These are phyloP conservation scores for Claviceps quebecensis DNA, from an alignment of 2,329 filamentous ascomycete species.

Conservation along the genomic window DNA sequence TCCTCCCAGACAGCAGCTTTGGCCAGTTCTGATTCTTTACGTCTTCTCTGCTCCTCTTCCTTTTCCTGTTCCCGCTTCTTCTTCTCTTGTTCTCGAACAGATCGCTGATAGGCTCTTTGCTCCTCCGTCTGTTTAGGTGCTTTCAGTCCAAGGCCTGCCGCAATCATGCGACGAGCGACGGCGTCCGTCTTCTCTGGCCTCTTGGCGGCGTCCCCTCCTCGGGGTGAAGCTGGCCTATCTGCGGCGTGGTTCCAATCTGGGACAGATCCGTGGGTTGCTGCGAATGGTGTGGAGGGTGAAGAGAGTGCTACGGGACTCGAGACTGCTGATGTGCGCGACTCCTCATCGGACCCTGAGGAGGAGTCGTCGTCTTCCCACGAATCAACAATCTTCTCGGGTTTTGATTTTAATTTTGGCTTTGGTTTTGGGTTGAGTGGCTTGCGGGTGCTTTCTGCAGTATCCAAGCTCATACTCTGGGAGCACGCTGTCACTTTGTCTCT, in stretches of 20 bases:
- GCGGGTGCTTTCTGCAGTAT: conserved; percentile 8
- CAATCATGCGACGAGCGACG: conserved; percentile 80
- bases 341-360: conserved; percentile 18
- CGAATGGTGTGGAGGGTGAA: conserved; percentile 56
- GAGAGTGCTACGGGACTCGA: conserved; percentile 16
- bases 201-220: conserved; percentile 11
- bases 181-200: conserved; percentile 88
- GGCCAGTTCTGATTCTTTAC: conserved; percentile 56
- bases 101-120: conserved; percentile 72
- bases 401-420: conserved; percentile 6
- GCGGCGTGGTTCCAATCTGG: conserved; percentile 3
- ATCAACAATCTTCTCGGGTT: conserved; percentile 21
- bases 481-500: conserved; percentile 16
- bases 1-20: conserved; percentile 82
- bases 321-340: conserved; percentile 27
- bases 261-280: conserved; percentile 21
- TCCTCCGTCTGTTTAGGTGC: conserved; percentile 75
- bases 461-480: conserved; percentile 19
- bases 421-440: conserved; percentile 5
- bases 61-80: conserved; percentile 61
- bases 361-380: conserved; percentile 45
- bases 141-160: conserved; percentile 69
- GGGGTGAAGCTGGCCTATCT: neutral
- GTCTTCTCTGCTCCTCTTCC: conserved; percentile 44
- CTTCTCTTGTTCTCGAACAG: conserved; percentile 71